Evolutionary conservation across 176 grass and related monocot species (phyloP), one percentile per base, ranked within the genome.

Genomic region (Poa annua): DNA sequence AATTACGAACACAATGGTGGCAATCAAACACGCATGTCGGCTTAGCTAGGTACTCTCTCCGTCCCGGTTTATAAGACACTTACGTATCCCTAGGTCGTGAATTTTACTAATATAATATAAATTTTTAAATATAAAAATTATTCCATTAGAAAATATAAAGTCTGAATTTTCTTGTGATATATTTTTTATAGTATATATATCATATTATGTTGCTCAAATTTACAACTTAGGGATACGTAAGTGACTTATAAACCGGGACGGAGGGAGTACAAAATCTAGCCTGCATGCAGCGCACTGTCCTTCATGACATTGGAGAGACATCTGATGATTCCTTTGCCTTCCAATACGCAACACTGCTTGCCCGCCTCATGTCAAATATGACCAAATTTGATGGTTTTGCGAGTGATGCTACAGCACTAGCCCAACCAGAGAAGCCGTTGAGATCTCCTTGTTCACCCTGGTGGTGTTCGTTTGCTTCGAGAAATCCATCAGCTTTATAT

Each of bases 281-380:
- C 24, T 69, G n/a, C 51, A 60, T 69, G n/a, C 51, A 60, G 7
- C 2, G 26, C 49, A 36, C 26, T 59, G 21, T 62, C 38, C 57
- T 72, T 45, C 69, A 13, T 44, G 65, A 55, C 88, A 77, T 25
- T 25, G 10, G 71, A 12, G 24, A 66, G 24, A 78, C 71, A 61
- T 20, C 13, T 39, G 25, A 76, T 65, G 72, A 56, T 89, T 82
- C 32, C 24, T 51, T 32, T 70, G 77, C 29, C 87, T 67, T 76
- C 63, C 53, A 75, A 60, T 32, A 32, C 48, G 14, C 5, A 49
- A 32, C 59, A 54, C 41, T 21, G 11, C 3, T 19, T 9, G 29
- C 12, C 15, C 53, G 12, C 26, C 13, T 61, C 68, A 42, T 50
- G 17, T 59, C 76, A 50, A 42, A 71, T 53, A 52, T 36, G 42